Conservation (phyloP, 805 yeast species). For the Candida koratica region DNA sequence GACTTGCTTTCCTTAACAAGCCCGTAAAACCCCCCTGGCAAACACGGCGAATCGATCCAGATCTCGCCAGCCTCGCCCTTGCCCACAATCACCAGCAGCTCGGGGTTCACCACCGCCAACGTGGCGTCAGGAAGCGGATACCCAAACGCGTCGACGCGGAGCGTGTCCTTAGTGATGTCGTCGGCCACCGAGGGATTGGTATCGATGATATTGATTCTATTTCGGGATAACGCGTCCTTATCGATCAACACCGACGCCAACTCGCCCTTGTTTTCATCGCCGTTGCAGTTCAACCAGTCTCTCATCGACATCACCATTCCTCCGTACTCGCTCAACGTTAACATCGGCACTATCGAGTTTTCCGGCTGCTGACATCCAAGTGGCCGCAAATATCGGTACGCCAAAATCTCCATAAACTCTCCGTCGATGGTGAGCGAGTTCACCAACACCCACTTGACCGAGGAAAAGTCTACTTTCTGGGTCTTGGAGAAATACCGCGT, state of each 20-base stretch:
- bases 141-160: slow-evolving; percentile 89
- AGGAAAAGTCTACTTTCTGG: slow-evolving; percentile 69
- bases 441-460: slow-evolving; percentile 84
- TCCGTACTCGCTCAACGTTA: slow-evolving; percentile 89
- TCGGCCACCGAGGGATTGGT: slow-evolving; percentile 51
- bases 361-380: slow-evolving; percentile 77
- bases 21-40: slow-evolving; percentile 89
- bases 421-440: slow-evolving; percentile 88
- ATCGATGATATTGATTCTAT: slow-evolving; percentile 63
- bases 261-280: slow-evolving; percentile 35
- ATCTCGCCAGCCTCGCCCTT: slow-evolving; percentile 88
- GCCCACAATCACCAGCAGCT: slow-evolving; percentile 68
- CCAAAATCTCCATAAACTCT: slow-evolving; percentile 82
- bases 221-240: slow-evolving; percentile 66
- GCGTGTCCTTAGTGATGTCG: slow-evolving; percentile 33
- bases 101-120: slow-evolving; percentile 91
- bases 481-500: slow-evolving; percentile 77
- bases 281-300: slow-evolving; percentile 62
- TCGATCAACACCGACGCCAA: slow-evolving; percentile 69
- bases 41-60: slow-evolving; percentile 93
- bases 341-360: slow-evolving; percentile 79
- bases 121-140: slow-evolving; percentile 93
- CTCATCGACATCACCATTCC: slow-evolving; percentile 91
- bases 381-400: slow-evolving; percentile 88
- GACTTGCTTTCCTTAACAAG: slow-evolving; percentile 58